These are phyloP conservation scores for Seiridium unicorne DNA, from an alignment of 2,329 filamentous ascomycete species.

Conservation along the genomic window DNA sequence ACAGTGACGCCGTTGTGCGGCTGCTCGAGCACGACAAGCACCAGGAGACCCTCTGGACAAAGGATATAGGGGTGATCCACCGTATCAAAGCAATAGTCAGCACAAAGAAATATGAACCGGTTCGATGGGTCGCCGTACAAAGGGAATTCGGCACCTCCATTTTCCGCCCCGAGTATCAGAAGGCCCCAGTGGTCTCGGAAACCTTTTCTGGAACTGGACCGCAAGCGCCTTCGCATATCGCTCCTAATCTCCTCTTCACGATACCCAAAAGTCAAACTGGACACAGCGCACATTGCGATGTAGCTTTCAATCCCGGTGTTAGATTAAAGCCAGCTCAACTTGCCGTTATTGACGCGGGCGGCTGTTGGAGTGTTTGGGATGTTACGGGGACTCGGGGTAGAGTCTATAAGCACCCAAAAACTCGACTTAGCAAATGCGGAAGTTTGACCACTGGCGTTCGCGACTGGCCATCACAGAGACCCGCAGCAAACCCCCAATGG, in stretches of 20 bases:
- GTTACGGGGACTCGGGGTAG: constrained; percentile 38
- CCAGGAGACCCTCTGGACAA: constrained; percentile 53
- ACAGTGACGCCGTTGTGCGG: constrained; percentile 43
- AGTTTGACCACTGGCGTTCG: constrained; percentile 40
- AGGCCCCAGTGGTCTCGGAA: constrained; percentile 26
- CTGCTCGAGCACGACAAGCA: constrained; percentile 40
- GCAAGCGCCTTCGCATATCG: constrained; percentile 47
- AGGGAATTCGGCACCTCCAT: constrained; percentile 50
- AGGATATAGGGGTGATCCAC: constrained; percentile 47
- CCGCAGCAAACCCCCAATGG: constrained; percentile 29
- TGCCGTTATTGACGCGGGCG: constrained; percentile 62
- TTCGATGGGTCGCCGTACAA: constrained; percentile 54
- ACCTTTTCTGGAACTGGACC: constrained; percentile 18
- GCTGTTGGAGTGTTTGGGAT: constrained; percentile 69
- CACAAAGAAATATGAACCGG: constrained; percentile 30
- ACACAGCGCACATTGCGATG: constrained; percentile 56
- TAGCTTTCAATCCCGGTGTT: constrained; percentile 59
- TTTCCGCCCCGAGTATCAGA: constrained; percentile 48
- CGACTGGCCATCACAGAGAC: constrained; percentile 27
- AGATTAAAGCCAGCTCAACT: constrained; percentile 56
- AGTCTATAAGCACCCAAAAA: constrained; percentile 30
- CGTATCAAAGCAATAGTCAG: constrained; percentile 49
- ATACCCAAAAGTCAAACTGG: constrained; percentile 53
- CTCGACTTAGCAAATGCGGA: constrained; percentile 37
- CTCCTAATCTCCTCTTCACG: constrained; percentile 52